phyloP scores from a whole-genome alignment of 495 filamentous ascomycete species.

The Xylaria castorea region DNA sequence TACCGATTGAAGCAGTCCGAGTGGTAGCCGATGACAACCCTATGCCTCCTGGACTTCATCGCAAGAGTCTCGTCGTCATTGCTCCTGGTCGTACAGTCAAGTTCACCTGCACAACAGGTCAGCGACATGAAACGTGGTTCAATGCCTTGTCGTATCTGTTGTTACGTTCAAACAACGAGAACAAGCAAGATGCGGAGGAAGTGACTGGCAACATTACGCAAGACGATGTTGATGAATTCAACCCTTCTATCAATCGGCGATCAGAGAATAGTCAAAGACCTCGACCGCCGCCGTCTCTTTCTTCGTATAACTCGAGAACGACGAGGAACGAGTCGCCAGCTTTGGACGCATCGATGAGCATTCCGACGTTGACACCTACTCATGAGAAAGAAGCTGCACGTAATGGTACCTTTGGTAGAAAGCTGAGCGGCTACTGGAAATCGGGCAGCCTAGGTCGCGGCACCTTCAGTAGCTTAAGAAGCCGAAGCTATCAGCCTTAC shows the following conservation, averaged over 20 bases:
- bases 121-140: conserved; percentile 98
- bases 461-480: conserved; percentile 54
- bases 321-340: conserved; percentile 65
- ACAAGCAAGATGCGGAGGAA: conserved; percentile 63
- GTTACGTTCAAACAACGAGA: conserved; percentile 69
- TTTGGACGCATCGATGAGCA: conserved; percentile 42
- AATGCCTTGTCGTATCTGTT: conserved; percentile 95
- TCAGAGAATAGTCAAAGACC: conserved; percentile 42
- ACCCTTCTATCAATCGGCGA: conserved; percentile 67
- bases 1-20: conserved; percentile 89
- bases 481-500: conserved; percentile 50
- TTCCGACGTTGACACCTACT: conserved; percentile 56
- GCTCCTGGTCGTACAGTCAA: conserved; percentile 88
- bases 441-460: conserved; percentile 50
- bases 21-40: conserved; percentile 97
- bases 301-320: conserved; percentile 80
- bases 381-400: conserved; percentile 46
- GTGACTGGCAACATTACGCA: conserved; percentile 63
- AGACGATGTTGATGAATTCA: conserved; percentile 91
- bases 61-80: conserved; percentile 88
- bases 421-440: conserved; percentile 54
- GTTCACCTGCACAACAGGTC: conserved; percentile 91
- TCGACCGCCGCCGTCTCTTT: conserved; percentile 70
- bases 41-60: conserved; percentile 90
- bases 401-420: conserved; percentile 48